These are phyloP conservation scores for Postia placenta DNA, from an alignment of 768 basidiomycete genomes.

Conservation along the genomic window DNA sequence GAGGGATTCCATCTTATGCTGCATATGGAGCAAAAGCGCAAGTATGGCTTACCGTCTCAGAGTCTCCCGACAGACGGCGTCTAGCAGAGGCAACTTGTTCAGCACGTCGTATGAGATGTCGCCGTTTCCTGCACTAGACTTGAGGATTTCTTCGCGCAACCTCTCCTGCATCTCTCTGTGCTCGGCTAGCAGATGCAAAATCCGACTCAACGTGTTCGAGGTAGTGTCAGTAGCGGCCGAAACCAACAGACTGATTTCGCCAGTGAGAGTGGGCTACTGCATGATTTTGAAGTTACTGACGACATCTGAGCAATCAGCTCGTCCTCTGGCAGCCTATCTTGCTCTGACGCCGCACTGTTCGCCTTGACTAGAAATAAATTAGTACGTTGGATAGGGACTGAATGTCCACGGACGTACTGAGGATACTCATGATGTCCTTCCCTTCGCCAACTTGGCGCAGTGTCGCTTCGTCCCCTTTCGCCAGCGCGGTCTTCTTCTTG, in stretches of 20 bases:
- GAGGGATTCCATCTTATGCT: background rate
- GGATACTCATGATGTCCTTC: slow-evolving; percentile 46
- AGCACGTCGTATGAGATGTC: slow-evolving; percentile 28
- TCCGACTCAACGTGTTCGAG: slow-evolving; percentile 14
- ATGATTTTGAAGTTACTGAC: background rate
- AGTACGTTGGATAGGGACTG: background rate
- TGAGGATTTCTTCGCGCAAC: slow-evolving; percentile 12
- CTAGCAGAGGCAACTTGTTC: slow-evolving; percentile 31
- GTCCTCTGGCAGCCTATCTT: slow-evolving; percentile 6
- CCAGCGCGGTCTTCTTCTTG: slow-evolving; percentile 28
- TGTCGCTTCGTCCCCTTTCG: slow-evolving; percentile 20
- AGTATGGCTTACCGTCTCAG: slow-evolving; percentile 20
- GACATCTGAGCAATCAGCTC: slow-evolving; percentile 12
- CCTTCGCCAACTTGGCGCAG: slow-evolving; percentile 21
- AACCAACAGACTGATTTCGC: background rate
- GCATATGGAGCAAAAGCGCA: background rate
- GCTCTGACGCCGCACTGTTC: slow-evolving; percentile 7
- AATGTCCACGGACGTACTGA: slow-evolving; percentile 30
- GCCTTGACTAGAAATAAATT: slow-evolving; percentile 9
- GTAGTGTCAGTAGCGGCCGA: slow-evolving; percentile 18
- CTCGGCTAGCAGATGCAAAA: slow-evolving; percentile 13
- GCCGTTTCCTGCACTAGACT: slow-evolving; percentile 6
- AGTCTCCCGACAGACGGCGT: slow-evolving; percentile 29
- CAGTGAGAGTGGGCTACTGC: background rate
- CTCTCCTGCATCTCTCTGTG: slow-evolving; percentile 8